Base-by-base conservation (phyloP, 352 stramenopile genomes). In the Peronospora destructor region DNA sequence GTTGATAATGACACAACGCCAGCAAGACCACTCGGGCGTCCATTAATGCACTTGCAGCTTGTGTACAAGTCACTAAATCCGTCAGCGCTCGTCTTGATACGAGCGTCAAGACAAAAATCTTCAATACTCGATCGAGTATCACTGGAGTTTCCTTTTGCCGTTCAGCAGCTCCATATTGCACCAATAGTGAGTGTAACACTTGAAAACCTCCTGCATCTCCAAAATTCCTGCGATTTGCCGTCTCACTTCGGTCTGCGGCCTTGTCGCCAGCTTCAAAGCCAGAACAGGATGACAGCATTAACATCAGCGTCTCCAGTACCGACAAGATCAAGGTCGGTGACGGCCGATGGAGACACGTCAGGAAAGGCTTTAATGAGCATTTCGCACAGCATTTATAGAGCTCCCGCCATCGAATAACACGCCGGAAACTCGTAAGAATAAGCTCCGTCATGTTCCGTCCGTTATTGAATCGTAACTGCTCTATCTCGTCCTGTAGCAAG, bases 341-440 rank as follows among this genome's bases (percentile, higher is more conserved):
- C 29, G 81, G 37, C 6, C 73, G 62, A 66, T 85, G 52, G 9
- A 65, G 32, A 49, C 76, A 93, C 45, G 68, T 73, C 23, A 93
- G 62, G 35, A 93, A 85, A 8, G 82, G 82, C 56, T 88, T 91
- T 57, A 88, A 73, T 13, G 77, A 86, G 61, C 76, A 91, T 59
- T 89, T 91, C 45, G 74, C 74, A 37, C 78, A 84, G 14, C 91
- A 53, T 26, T 76, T 80, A 49, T 91, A 87, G 43, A 93, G 75
- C 44, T 93, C 79, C 25, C 77, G 62, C 79, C 77, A 93, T 37
- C 72, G 52, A 40, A 10, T 30, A 4, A 93, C 60, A 13, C 79
- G 79, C 33, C 79, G 76, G 59, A 91, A 87, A 37, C 53, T 84
- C 30, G 65, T 73, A 33, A 93, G 56, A 32, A 86, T 55, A 16